Base-by-base conservation (phyloP, 1,139 yeast genomes). In the Hemisphaericaspora xylofermentans region DNA sequence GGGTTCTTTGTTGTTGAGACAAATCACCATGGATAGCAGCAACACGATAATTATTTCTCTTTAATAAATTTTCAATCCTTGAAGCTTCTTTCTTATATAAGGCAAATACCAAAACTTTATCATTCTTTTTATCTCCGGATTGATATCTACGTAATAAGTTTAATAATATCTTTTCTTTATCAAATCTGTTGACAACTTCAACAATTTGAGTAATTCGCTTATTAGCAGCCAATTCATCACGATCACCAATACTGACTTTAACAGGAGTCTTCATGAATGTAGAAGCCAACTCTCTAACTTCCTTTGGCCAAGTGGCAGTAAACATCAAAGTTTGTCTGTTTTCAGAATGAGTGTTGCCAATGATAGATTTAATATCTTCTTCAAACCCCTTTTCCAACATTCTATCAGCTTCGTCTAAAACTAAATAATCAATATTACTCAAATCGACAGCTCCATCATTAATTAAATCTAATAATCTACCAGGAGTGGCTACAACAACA, bases 1-100 rank as follows among this genome's bases (percentile, higher is more conserved):
- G 79, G 3, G 96, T 85, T 68, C 99, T 84, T 67, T 93, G 98
- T 43, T 78, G 84, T 68, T 93, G 99, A 39, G 88, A 78, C 57
- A 93, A 75, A 61, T 93, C 98, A 45, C 99, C 98, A 60, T 93
- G 99, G 49, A 93, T 85, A 18, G 98, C 97, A 35, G 96, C 88
- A 24, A 93, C 93, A 14, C 75, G 64, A 66, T 80, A 91, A 21
- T 93, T 91, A 56, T 82, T 82, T 58, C 84, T 76, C 46, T 76
- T 73, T 53, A 93, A 74, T 41, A 82, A 73, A 50, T 81, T 76
- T 68, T 94, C 98, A 38, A 94, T 82, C 58, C 98, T 79, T 33
- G 91, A 69, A 15, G 99, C 98, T 68, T 93, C 99, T 63, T 94
- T 93, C 68, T 93, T 93, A 72, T 94, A 93, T 49, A 93, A 74